Conservation (phyloP, 2,329 filamentous ascomycete species). For the Moelleriella libera region DNA sequence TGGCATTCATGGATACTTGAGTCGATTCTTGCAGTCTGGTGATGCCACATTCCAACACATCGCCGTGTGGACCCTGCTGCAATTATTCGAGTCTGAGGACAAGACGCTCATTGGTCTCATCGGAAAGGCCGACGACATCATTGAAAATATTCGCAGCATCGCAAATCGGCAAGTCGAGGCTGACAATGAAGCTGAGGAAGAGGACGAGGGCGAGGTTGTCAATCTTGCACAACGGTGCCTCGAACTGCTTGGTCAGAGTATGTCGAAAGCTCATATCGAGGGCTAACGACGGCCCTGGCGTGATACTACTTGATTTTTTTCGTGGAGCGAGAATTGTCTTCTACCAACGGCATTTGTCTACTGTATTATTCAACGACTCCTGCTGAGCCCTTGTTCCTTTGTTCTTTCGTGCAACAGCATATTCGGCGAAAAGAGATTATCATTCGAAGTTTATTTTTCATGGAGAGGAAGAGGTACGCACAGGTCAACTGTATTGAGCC, state of each 20-base stretch:
- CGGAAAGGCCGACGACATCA: slow-evolving; percentile 77
- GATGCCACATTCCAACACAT: slow-evolving; percentile 99
- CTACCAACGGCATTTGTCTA: too few relatives aligned
- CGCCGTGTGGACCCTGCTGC: slow-evolving; percentile 92
- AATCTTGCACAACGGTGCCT: slow-evolving; percentile 81
- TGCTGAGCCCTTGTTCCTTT: too few relatives aligned
- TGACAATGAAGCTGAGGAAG: slow-evolving; percentile 74
- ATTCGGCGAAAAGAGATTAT: background rate
- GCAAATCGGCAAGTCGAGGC: slow-evolving; percentile 79
- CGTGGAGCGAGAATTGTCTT: too few relatives aligned
- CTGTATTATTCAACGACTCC: too few relatives aligned
- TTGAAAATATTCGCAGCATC: slow-evolving; percentile 83
- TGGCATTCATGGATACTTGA: slow-evolving; percentile 90
- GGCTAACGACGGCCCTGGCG: slow-evolving; percentile 33
- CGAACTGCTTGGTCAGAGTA: slow-evolving; percentile 66
- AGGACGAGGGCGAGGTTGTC: slow-evolving; percentile 87
- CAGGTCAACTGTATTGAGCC: background rate
- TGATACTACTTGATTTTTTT: background rate
- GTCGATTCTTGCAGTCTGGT: slow-evolving; percentile 81
- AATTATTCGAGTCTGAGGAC: slow-evolving; percentile 91
- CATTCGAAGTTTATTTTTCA: background rate
- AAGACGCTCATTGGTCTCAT: slow-evolving; percentile 79
- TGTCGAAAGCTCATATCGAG: slow-evolving; percentile 70
- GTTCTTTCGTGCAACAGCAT: background rate
- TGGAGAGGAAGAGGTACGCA: background rate